Evolutionary conservation across 805 yeast species (phyloP).

Genomic region (Metschnikowia anglica): DNA sequence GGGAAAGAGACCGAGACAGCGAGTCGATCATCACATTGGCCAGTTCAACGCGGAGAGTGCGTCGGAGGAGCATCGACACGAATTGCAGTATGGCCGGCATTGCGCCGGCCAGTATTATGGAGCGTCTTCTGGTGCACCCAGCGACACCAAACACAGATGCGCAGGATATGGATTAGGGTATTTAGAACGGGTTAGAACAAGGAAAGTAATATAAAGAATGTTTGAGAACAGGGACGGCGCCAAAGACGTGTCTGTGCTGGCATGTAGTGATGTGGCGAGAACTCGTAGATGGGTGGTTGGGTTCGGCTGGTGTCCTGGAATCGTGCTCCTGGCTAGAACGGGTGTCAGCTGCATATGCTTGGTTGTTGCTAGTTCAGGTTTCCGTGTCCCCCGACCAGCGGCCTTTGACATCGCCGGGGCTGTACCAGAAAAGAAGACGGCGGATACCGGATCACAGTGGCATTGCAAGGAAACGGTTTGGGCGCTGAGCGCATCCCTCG

Average conservation of each 20-base stretch:
- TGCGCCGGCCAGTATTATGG: slow-evolving; percentile 72
- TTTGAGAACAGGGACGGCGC: not conserved
- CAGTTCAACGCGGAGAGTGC: slow-evolving; percentile 36
- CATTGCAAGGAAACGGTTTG: too few relatives aligned
- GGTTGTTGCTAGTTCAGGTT: too few relatives aligned
- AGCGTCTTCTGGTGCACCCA: slow-evolving; percentile 43
- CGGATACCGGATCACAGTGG: too few relatives aligned
- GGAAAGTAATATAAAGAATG: not conserved
- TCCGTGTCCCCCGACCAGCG: too few relatives aligned
- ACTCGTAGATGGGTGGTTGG: too few relatives aligned
- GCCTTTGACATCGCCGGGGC: too few relatives aligned
- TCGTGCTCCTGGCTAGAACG: too few relatives aligned
- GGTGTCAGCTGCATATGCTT: too few relatives aligned
- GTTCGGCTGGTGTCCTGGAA: too few relatives aligned
- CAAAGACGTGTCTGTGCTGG: not conserved
- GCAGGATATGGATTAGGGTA: slow-evolving; percentile 3
- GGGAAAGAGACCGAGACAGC: slow-evolving; percentile 36
- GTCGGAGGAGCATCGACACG: slow-evolving; percentile 48
- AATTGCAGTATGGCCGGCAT: slow-evolving; percentile 68
- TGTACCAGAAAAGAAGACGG: too few relatives aligned
- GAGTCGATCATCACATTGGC: slow-evolving; percentile 46
- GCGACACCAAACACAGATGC: slow-evolving; percentile 25
- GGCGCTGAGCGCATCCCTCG: too few relatives aligned
- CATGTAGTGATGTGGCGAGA: not conserved
- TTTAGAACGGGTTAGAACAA: not conserved